Evolutionary conservation across 2,329 filamentous ascomycete species (phyloP), one percentile per base, ranked within the genome.

Genomic region (Calcarisporium arbuscula): DNA sequence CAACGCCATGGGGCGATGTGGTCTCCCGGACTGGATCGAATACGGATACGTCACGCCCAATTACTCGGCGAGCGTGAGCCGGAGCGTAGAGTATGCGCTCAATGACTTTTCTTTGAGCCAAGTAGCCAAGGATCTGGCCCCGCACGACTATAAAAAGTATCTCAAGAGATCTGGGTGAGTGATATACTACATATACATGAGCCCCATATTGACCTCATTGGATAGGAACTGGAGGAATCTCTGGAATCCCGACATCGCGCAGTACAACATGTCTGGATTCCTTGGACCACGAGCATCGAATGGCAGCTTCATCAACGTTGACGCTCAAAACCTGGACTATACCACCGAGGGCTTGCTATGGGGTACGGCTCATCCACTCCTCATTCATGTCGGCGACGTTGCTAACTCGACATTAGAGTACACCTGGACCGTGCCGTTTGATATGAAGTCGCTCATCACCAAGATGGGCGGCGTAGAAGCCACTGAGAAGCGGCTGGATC

Each of bases 381-480:
- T 15, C 10, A 4, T 72, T 72, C 0, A 47, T 70, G 8, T 50
- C 51, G 18, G 14, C 19, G 4, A 25, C 19, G 30, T 74, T 74
- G 75, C 40, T 66, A 77, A 46, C 51, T 8, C 43, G n/a, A n/a
- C 53, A 1, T 55, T 54, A 39, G 70, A 74, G 32, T 80, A 80
- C 54, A 69, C 63, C 19, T 74, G 74, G 56, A 71, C 68, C 5
- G 65, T 72, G 5, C 67, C 75, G 1, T 74, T 80, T 46, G 77
- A 82, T 47, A 67, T 78, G 56, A 52, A 61, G 23, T 60, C 64
- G 3, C 48, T 77, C 38, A 70, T 80, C 32, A 42, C 61, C 2
- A 50, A 65, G 11, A 65, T 70, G 52, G 75, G 76, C 4, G 77
- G 77, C 0, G 44, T 58, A 1, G 47, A 55, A 0, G 62, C 54